Base-by-base conservation (phyloP, 1,139 yeast species). In the Scheffersomyces illinoinensis region DNA sequence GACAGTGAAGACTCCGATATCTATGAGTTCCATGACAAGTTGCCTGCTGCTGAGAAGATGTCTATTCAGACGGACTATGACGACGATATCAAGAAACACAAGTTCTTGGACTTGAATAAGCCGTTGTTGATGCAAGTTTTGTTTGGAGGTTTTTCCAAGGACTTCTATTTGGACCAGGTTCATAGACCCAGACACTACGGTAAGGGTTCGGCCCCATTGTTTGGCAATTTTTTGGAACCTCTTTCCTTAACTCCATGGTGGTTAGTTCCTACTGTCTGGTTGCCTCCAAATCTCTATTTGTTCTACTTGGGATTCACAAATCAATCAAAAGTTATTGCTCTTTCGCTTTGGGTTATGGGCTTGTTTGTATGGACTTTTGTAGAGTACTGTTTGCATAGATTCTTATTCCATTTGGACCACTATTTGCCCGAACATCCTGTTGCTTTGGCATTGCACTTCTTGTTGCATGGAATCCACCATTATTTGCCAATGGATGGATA, bases 381-480 rank as follows among this genome's bases (percentile, higher is more conserved):
- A 52, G 99, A 95, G 78, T 95, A 95, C 74, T 68, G 85, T 57
- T 67, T 95, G 73, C 99, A 95, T 73, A 86, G 99, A 68, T 93
- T 93, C 75, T 74, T 96, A 64, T 95, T 95, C 88, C 99, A 95
- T 73, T 80, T 95, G 69, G 99, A 95, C 73, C 79, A 85, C 55
- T 85, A 88, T 71, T 82, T 96, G 64, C 99, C 99, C 14, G 91
- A 91, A 65, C 85, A 90, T 73, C 89, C 87, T 55, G 59, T 84
- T 47, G 90, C 91, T 20, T 88, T 90, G 69, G 86, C 97, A 1
- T 66, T 92, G 53, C 99, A 95, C 75, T 95, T 95, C 81, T 76
- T 93, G 63, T 81, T 93, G 64, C 99, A 95, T 70, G 99, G 99
- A 56, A 90, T 93, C 58, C 99, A 95, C 73, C 99, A 95, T 74